phyloP scores from a whole-genome alignment of 768 basidiomycete species.

The Pulveroboletus sp. region DNA sequence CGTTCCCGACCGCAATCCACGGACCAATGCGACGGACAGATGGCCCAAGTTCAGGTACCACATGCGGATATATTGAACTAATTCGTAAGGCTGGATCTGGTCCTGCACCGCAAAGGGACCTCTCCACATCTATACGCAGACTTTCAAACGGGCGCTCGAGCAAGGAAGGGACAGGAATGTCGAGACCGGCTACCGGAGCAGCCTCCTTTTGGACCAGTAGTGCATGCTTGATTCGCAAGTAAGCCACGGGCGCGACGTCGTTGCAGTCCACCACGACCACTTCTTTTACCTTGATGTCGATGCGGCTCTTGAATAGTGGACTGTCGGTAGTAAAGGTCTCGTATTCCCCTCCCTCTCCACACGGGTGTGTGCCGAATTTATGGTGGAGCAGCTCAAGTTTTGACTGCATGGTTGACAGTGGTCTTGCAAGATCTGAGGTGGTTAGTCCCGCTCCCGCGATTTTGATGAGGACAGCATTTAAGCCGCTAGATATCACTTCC shows the following conservation, averaged over 20 bases:
- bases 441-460: conserved; percentile 91
- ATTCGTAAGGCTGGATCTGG: background rate
- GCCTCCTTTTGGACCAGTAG: conserved; percentile 53
- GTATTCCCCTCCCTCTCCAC: conserved; percentile 98
- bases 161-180: conserved; percentile 43
- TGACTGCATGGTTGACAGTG: conserved; percentile 67
- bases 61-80: background rate
- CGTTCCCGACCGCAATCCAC: conserved; percentile 71
- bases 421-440: conserved; percentile 71
- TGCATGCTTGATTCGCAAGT: conserved; percentile 73
- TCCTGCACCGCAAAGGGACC: conserved; percentile 4
- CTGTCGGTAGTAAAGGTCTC: conserved; percentile 90
- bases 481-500: conserved; percentile 78
- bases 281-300: conserved; percentile 64
- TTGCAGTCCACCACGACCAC: conserved; percentile 75
- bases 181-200: background rate
- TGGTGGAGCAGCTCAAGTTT: conserved; percentile 69
- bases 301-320: conserved; percentile 77
- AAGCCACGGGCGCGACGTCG: conserved; percentile 88
- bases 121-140: conserved; percentile 7
- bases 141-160: conserved; percentile 34
- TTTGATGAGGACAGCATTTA: conserved; percentile 88
- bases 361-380: conserved; percentile 86
- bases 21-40: conserved; percentile 35
- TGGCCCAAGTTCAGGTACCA: conserved; percentile 4